These are phyloP conservation scores for Blastobotrys terrestris DNA, from an alignment of 805 yeast species.

Conservation along the genomic window DNA sequence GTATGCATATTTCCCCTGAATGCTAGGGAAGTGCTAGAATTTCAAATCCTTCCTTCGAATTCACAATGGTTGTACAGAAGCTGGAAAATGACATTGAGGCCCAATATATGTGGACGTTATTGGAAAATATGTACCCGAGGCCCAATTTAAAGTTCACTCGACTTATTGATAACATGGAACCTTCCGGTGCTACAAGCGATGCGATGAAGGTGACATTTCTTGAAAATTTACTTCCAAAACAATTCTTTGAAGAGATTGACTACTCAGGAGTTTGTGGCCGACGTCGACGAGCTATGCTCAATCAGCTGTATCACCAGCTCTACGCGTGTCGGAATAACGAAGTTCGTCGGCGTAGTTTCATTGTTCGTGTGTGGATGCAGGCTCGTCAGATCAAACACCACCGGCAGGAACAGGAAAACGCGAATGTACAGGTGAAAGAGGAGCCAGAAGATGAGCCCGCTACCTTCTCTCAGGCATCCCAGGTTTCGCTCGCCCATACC, in stretches of 20 bases:
- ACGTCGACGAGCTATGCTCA: too few species aligned
- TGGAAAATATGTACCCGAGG: not conserved
- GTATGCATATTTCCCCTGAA: too few species aligned
- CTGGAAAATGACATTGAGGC: not conserved
- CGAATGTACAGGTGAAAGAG: too few species aligned
- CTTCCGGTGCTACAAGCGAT: not conserved
- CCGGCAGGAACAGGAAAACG: too few species aligned
- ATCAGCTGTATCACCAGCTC: not conserved
- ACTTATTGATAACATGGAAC: not conserved
- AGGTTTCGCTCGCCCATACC: too few species aligned
- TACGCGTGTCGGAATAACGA: not conserved
- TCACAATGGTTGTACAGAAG: not conserved
- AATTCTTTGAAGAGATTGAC: not conserved
- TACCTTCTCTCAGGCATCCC: too few species aligned
- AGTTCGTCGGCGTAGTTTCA: not conserved
- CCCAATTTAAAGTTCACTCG: not conserved
- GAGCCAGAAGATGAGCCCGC: too few species aligned
- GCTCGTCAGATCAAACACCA: not conserved
- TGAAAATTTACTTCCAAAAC: not conserved
- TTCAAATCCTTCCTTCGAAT: too few species aligned
- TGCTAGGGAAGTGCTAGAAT: too few species aligned
- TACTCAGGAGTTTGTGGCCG: too few species aligned
- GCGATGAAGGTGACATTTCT: not conserved
- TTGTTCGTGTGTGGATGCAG: not conserved
- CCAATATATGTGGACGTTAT: not conserved